Evolutionary conservation across 331 rosid species (phyloP).

Genomic region (Saraca asoca): DNA sequence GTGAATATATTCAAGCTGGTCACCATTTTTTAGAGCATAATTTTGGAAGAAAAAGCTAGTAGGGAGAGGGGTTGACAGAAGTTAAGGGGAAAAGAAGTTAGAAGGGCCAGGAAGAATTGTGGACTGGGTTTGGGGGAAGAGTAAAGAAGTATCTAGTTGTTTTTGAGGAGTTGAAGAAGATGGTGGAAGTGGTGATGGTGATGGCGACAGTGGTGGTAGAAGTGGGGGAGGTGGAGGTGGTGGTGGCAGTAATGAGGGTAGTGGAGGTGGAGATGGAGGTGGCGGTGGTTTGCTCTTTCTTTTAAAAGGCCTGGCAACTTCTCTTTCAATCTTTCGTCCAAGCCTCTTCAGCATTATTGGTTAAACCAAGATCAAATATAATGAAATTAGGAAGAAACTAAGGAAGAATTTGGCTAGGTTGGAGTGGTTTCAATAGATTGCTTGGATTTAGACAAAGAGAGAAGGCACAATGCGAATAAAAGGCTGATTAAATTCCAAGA

Average conservation of each 20-base stretch:
- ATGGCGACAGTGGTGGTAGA: constrained; percentile 19
- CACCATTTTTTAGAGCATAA: constrained; percentile 71
- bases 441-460: too few species aligned
- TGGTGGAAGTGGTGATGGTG: constrained; percentile 1
- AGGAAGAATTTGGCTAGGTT: too few species aligned
- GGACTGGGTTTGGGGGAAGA: constrained; percentile 59
- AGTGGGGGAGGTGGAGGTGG: constrained; percentile 42
- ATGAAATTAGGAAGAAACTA: too few species aligned
- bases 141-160: constrained; percentile 40
- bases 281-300: constrained; percentile 22
- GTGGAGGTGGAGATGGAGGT: constrained; percentile 2
- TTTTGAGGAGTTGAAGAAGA: constrained; percentile 20
- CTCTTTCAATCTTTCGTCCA: too few species aligned
- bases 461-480: too few species aligned
- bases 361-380: too few species aligned
- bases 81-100: constrained; percentile 60
- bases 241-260: constrained; percentile 19
- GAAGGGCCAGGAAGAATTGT: constrained; percentile 75
- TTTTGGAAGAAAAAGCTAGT: constrained; percentile 86
- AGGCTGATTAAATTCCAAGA: too few species aligned
- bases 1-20: constrained; percentile 72
- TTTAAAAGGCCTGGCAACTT: too few species aligned
- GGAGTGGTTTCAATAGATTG: too few species aligned
- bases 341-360: too few species aligned
- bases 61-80: constrained; percentile 65